These are phyloP conservation scores for Suillus fuscotomentosus DNA, from an alignment of 768 basidiomycete genomes.

Conservation along the genomic window DNA sequence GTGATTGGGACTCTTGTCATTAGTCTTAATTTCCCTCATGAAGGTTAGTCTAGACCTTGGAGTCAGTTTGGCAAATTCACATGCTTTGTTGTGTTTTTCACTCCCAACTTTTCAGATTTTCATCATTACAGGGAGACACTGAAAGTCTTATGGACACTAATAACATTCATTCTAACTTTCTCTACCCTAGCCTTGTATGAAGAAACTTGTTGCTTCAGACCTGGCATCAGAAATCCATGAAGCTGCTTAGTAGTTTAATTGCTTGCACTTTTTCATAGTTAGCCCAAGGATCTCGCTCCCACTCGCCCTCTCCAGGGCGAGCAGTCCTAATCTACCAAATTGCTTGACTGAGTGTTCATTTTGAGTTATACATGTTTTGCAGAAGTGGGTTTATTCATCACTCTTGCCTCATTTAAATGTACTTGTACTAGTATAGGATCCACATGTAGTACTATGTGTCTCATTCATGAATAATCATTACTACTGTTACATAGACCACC, in stretches of 20 bases:
- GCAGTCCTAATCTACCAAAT: conserved; percentile 17
- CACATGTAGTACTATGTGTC: neutral
- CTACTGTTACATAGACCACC: too few relatives aligned
- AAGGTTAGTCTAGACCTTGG: too few relatives aligned
- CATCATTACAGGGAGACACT: too few relatives aligned
- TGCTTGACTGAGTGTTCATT: neutral
- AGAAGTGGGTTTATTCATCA: neutral
- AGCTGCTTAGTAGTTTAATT: conserved; percentile 49
- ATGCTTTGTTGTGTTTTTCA: too few relatives aligned
- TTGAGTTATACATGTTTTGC: neutral
- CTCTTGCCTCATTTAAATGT: neutral
- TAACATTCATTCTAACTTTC: too few relatives aligned
- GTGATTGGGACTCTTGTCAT: too few relatives aligned
- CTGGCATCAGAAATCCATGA: conserved; percentile 91
- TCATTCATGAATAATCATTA: neutral
- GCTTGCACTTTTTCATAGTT: conserved; percentile 13
- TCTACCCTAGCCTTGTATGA: conserved; percentile 50
- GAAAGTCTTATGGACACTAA: too few relatives aligned
- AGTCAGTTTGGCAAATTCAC: too few relatives aligned
- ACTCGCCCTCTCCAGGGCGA: conserved; percentile 32
- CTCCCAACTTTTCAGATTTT: too few relatives aligned
- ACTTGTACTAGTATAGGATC: neutral
- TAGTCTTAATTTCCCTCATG: too few relatives aligned
- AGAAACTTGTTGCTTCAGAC: conserved; percentile 92
- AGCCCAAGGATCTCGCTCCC: conserved; percentile 31